These are phyloP conservation scores for Knufia petricola DNA, from an alignment of 2,329 filamentous ascomycete genomes.

Conservation along the genomic window DNA sequence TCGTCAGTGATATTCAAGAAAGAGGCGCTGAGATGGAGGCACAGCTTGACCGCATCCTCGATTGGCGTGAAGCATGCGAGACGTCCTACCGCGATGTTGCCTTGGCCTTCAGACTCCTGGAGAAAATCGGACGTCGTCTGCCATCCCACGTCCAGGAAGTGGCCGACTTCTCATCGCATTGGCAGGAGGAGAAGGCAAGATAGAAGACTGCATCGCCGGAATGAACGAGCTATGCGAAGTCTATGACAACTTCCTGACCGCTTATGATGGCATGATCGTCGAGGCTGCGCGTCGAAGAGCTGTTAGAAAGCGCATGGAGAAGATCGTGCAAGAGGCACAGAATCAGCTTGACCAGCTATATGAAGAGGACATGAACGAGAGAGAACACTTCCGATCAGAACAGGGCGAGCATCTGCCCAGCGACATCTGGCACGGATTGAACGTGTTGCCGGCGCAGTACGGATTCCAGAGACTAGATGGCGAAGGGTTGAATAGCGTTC, in stretches of 20 bases:
- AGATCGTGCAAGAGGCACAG: conserved; percentile 66
- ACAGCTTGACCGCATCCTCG: conserved; percentile 53
- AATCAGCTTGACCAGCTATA: conserved; percentile 67
- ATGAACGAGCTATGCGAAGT: conserved; percentile 70
- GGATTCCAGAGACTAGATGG: conserved; percentile 42
- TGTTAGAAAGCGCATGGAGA: conserved; percentile 63
- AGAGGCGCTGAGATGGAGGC: conserved; percentile 67
- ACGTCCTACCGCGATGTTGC: conserved; percentile 47
- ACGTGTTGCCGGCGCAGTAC: conserved; percentile 29
- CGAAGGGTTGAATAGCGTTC: conserved; percentile 31
- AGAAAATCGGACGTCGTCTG: conserved; percentile 57
- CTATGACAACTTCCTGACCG: conserved; percentile 75
- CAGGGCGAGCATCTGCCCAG: conserved; percentile 79
- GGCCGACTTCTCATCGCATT: conserved; percentile 43
- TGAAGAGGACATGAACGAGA: conserved; percentile 59
- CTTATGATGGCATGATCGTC: conserved; percentile 74
- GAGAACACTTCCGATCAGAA: conserved; percentile 70
- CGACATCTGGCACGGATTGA: conserved; percentile 76
- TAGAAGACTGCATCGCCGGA: conserved; percentile 61
- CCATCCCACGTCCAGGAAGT: conserved; percentile 41
- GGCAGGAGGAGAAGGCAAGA: conserved; percentile 64
- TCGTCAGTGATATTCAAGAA: conserved; percentile 60
- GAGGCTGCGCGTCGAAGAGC: conserved; percentile 68
- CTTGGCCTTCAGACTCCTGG: conserved; percentile 56
- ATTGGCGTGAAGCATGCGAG: conserved; percentile 51